Conservation (phyloP, 2,329 filamentous ascomycete species). For the Celoporthe dispersa region DNA sequence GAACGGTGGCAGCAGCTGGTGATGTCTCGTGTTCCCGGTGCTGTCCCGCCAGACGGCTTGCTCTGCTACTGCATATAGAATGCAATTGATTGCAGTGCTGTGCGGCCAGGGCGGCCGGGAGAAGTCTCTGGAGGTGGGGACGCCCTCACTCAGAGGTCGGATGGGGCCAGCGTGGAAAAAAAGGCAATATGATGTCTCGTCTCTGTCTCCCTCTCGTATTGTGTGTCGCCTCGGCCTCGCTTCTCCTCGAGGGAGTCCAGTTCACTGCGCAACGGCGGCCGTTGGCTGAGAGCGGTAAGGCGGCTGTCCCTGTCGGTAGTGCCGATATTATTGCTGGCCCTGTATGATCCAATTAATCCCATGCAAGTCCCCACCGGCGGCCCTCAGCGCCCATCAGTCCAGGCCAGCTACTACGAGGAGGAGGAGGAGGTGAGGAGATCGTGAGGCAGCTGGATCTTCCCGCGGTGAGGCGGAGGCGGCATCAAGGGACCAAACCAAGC, state of each 20-base stretch:
- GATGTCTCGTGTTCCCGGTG: background rate
- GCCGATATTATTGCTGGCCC: constrained; percentile 29
- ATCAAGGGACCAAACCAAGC: background rate
- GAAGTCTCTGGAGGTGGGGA: background rate
- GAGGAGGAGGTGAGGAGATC: background rate
- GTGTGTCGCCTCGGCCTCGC: constrained; percentile 8
- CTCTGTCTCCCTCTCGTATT: background rate
- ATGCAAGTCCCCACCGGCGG: constrained; percentile 2
- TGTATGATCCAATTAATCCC: constrained; percentile 28
- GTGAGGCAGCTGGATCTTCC: constrained; percentile 3
- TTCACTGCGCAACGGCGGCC: constrained; percentile 16
- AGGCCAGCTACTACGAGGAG: background rate
- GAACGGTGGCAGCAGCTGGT: constrained; percentile 8
- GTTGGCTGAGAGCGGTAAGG: constrained; percentile 22
- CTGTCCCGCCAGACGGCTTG: background rate
- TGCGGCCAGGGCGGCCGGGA: constrained; percentile 6
- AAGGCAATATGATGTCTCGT: background rate
- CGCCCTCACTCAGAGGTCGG: background rate
- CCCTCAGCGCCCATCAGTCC: constrained; percentile 5
- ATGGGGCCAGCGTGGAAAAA: constrained; percentile 2
- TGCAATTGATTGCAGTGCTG: constrained; percentile 8
- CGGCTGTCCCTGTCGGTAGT: constrained; percentile 24
- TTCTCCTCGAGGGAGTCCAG: background rate
- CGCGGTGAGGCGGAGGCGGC: background rate
- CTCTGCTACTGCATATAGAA: constrained; percentile 4